Percentiles rank a stretch among this genome's conserved stretches.
phyloP scores from a whole-genome alignment of 805 yeast genomes.

The Priceomyces fermenticarens region DNA sequence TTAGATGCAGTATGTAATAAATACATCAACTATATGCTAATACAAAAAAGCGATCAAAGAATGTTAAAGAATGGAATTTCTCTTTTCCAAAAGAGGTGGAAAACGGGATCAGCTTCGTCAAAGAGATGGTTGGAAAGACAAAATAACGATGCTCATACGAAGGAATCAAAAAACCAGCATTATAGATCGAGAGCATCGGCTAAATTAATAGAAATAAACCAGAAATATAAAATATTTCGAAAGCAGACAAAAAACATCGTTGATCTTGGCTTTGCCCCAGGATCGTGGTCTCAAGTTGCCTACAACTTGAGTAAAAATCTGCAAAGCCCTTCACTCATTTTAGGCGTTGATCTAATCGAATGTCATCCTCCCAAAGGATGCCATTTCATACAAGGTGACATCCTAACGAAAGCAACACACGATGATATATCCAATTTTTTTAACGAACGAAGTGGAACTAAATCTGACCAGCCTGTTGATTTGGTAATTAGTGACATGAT shows the following conservation, averaged over 20 bases:
- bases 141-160: constrained; percentile 57
- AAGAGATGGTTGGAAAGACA: constrained; percentile 76
- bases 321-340: constrained; percentile 46
- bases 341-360: constrained; percentile 63
- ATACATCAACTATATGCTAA: neutral
- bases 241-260: constrained; percentile 58
- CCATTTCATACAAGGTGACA: constrained; percentile 38
- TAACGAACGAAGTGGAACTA: constrained; percentile 19
- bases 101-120: constrained; percentile 46
- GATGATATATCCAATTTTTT: constrained; percentile 51
- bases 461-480: constrained; percentile 21
- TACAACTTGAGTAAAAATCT: constrained; percentile 39
- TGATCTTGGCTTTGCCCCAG: constrained; percentile 92
- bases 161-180: constrained; percentile 61
- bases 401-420: constrained; percentile 50
- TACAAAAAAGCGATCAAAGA: neutral
- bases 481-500: constrained; percentile 77
- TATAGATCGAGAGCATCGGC: constrained; percentile 87
- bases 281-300: constrained; percentile 92
- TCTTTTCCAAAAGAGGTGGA: constrained; percentile 3
- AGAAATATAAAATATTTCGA: constrained; percentile 55
- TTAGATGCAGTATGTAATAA: constrained; percentile 5
- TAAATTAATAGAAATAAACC: constrained; percentile 74
- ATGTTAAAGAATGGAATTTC: neutral
- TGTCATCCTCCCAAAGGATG: constrained; percentile 37